A percentile compares a stretch with the other conserved stretches of the same genome.
Conservation (phyloP, 2,329 filamentous ascomycete genomes). For the Fusarium aywerte region DNA sequence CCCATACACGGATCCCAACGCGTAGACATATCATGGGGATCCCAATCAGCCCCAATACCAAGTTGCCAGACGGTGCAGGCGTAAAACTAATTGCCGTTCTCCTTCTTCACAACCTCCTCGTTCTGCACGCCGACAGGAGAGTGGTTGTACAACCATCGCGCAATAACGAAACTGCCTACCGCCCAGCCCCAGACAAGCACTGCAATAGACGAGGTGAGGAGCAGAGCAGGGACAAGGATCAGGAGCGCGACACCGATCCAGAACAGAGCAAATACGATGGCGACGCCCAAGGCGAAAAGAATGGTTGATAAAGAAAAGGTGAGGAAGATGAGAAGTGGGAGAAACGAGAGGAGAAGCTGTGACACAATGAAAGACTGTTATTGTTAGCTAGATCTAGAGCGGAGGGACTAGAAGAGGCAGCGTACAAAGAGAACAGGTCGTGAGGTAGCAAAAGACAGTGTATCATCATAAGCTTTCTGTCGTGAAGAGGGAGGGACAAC, state of each 20-base stretch:
- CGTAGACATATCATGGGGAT: conserved; percentile 26
- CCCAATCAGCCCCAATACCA: conserved; percentile 12
- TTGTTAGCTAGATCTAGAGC: not conserved
- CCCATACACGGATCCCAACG: conserved; percentile 20
- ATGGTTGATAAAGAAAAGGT: conserved; percentile 72
- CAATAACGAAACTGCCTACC: conserved; percentile 66
- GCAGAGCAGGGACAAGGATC: conserved; percentile 74
- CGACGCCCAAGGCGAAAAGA: conserved; percentile 69
- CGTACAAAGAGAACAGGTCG: conserved; percentile 78
- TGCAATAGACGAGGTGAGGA: conserved; percentile 71
- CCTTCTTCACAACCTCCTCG: conserved; percentile 42
- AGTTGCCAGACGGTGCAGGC: conserved; percentile 13
- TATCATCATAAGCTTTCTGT: conserved; percentile 63
- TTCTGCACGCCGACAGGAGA: conserved; percentile 42
- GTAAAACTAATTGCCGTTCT: conserved; percentile 30
- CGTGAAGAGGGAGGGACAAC: conserved; percentile 70
- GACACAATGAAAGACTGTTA: conserved; percentile 72
- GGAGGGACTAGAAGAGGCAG: conserved; percentile 1
- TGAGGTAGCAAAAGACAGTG: conserved; percentile 66
- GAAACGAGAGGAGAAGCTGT: conserved; percentile 71
- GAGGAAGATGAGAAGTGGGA: conserved; percentile 76
- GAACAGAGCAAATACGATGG: conserved; percentile 73
- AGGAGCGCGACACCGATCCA: conserved; percentile 74
- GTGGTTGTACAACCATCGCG: conserved; percentile 59
- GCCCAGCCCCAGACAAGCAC: conserved; percentile 75